Base-by-base conservation (phyloP, 73 alveolate genomes). In the Paramecium primaurelia region DNA sequence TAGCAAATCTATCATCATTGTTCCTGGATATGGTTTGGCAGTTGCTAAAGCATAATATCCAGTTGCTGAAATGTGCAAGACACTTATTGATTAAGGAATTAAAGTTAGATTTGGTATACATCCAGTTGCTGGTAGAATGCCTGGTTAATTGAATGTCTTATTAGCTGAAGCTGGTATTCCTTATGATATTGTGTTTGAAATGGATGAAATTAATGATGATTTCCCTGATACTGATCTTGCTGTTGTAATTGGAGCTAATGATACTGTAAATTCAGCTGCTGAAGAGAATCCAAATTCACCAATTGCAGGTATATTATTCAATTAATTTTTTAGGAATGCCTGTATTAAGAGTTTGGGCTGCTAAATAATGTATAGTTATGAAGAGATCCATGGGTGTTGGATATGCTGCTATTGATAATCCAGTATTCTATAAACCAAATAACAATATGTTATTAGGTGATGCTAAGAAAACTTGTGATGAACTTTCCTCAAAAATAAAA, bases 61-160 rank as follows among this genome's bases (percentile, higher is more conserved):
- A 9, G 85, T 92, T 44, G 93, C 95, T 86, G 95, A 92, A 3
- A 86, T 92, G 60, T 84, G 38, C 25, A 92, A 92, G 58, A 59
- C 86, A 26, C 58, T 49, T 26, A 86, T 34, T 32, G 95, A 92
- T 11, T 40, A 92, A 20, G 92, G 92, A 38, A 45, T 92, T 16
- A 77, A 77, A 40, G 89, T 83, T 84, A 75, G 96, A 90, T 96
- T 96, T 92, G 97, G 95, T 77, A 96, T 96, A 68, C 98, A 96
- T 85, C 98, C 98, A 26, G 98, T 95, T 26, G 98, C 98, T 1
- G 98, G 98, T 10, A 93, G 98, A 77, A 75, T 95, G 95, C 98
- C 98, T 22, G 98, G 98, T 25, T 97, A 96, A 68, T 87, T 96
- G 95, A 96, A 96, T 59, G 98, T 96, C 26, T 93, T 96, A 14